Evolutionary conservation across 768 basidiomycete species (phyloP).

Genomic region (Serendipita indica): DNA sequence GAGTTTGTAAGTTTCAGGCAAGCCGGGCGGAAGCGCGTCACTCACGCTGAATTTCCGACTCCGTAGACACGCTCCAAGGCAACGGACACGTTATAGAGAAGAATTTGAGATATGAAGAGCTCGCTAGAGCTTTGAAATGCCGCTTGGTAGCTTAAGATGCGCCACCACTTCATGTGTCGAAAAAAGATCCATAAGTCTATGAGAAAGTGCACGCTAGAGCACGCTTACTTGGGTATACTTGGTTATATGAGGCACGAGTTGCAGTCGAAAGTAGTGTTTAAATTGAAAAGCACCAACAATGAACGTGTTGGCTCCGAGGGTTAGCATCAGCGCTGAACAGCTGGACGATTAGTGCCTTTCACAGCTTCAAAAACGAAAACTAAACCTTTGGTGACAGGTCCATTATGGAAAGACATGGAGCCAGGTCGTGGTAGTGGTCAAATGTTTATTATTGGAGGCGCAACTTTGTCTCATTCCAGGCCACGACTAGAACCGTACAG

Average conservation of each 20-base stretch:
- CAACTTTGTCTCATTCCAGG: neutral
- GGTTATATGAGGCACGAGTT: conserved; percentile 84
- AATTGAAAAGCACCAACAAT: conserved; percentile 65
- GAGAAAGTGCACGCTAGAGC: neutral
- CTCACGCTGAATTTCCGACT: conserved; percentile 75
- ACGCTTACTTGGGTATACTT: conserved; percentile 64
- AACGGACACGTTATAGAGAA: conserved; percentile 56
- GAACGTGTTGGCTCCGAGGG: conserved; percentile 55
- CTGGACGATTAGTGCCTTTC: conserved; percentile 7
- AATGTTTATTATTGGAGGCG: neutral
- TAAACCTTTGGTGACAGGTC: conserved; percentile 66
- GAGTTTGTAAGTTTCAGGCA: neutral
- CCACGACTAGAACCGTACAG: conserved; percentile 63
- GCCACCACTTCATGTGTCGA: conserved; percentile 57
- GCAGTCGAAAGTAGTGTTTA: conserved; percentile 80
- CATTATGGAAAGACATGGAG: conserved; percentile 29
- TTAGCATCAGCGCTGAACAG: conserved; percentile 57
- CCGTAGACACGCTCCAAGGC: conserved; percentile 78
- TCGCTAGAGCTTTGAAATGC: conserved; percentile 78
- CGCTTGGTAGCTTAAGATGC: conserved; percentile 55
- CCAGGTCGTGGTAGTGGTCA: neutral
- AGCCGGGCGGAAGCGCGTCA: too few species aligned
- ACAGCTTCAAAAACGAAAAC: neutral
- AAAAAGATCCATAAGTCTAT: neutral
- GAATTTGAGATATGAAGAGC: conserved; percentile 56